Evolutionary conservation across 805 yeast genomes (phyloP), one percentile per base, ranked within the genome.

Genomic region (Candida coleopterorum): DNA sequence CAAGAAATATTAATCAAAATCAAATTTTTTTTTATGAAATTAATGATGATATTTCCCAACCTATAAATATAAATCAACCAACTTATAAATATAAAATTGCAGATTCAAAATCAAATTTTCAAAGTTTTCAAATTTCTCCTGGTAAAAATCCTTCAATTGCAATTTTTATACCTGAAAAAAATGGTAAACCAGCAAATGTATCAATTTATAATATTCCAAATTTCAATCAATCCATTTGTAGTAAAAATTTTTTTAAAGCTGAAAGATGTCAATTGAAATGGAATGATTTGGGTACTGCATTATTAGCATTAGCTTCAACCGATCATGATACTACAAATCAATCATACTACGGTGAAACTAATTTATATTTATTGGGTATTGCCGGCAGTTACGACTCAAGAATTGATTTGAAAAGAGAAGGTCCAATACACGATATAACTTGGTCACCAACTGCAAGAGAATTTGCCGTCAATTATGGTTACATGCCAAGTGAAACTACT

Each of bases 361-460:
- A 90, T 42, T 70, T 93, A 48, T 93, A 90, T 57, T 62, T 93
- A 42, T 72, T 94, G 47, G 96, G 96, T 42, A 85, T 93, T 47
- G 88, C 95, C 24, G 96, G 96, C 10, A 77, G 89, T 26, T 89
- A 86, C 52, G 95, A 90, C 54, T 84, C 88, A 38, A 75, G 96
- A 53, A 89, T 93, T 51, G 74, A 79, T 40, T 76, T 93, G 50
- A 87, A 85, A 44, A 81, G 85, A 50, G 96, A 88, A 54, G 97
- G 97, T 22, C 97, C 99, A 30, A 88, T 93, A 49, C 97, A 93
- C 64, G 98, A 93, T 60, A 85, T 90, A 43, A 81, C 93, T 16
- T 93, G 99, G 99, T 84, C 95, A 18, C 96, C 97, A 41, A 79
- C 88, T 35, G 86, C 96, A 14, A 76, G 96, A 49, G 97, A 93